Evolutionary conservation across 495 filamentous ascomycete species (phyloP), one percentile per base, ranked within the genome.

Genomic region (Penicillium paradoxum): DNA sequence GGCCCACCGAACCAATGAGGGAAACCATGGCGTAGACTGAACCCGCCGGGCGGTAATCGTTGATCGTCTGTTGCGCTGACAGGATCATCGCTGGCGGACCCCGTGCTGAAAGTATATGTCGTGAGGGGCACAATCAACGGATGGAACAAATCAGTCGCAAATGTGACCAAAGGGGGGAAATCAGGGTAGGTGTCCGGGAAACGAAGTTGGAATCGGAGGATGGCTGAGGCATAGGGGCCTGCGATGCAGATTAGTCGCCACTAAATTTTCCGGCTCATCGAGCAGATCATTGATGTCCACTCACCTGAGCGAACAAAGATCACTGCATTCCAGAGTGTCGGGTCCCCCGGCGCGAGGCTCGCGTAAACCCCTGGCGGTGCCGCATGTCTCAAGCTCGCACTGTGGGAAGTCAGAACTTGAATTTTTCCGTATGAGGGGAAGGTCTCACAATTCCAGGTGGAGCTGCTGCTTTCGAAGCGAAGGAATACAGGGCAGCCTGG

Each of bases 111-210:
- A 53, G 89, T 91, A 68, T 95, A 90, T 2, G 90, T 95, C 6
- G 90, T 96, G 13, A 92, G 76, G 17, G 92, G 90, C 2, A 91
- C 87, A 60, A 97, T 83, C 22, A 98, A 78, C 11, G 92, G 93
- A 69, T 98, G 92, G 67, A 96, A 98, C 46, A 97, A 84, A 58
- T 97, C 92, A 38, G 87, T 93, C 24, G 81, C 75, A 66, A 98
- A 95, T 36, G 84, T 91, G 43, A 98, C 83, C 4, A 89, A 75
- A 6, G 93, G 93, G 36, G 93, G 88, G 7, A 86, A 70, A 29
- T 76, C 70, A 4, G 93, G 93, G 63, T 96, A 97, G 22, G 76
- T 76, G 55, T 85, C 72, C 8, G 93, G 90, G 65, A 97, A 97
- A 45, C 83, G 83, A 57, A 98, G 83, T 54, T 89, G 84, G 73